A percentile compares a stretch with the other conserved stretches of the same genome.
Conservation (phyloP, 192 early-diverging fungal species). For the Mortierella antarctica region DNA sequence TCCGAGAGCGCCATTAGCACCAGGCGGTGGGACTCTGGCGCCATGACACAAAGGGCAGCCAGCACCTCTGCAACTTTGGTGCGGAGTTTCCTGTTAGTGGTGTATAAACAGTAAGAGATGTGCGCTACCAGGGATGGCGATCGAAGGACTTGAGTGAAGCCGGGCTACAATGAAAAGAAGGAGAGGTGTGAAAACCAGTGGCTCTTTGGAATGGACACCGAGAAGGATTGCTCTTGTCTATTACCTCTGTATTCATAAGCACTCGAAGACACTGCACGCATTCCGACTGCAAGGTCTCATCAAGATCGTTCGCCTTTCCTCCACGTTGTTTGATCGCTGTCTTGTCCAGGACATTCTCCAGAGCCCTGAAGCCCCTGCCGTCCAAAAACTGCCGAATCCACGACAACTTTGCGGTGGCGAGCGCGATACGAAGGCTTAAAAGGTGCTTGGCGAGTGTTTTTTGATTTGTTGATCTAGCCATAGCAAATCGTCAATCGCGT, state of each 20-base stretch:
- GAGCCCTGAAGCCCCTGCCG: constrained; percentile 56
- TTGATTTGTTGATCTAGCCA: constrained; percentile 45
- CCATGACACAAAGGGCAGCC: constrained; percentile 58
- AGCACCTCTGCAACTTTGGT: constrained; percentile 60
- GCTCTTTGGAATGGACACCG: neutral
- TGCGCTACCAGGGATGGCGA: constrained; percentile 47
- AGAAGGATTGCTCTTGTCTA: too few species aligned
- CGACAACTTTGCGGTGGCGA: constrained; percentile 57
- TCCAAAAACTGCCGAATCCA: constrained; percentile 65
- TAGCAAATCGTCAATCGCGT: neutral
- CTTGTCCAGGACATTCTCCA: constrained; percentile 62
- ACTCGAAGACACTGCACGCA: constrained; percentile 64
- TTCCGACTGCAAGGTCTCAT: constrained; percentile 59
- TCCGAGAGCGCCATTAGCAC: constrained; percentile 61
- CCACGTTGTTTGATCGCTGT: constrained; percentile 53
- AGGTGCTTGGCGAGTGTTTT: constrained; percentile 58
- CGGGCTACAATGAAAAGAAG: constrained; percentile 46
- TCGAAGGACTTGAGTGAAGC: constrained; percentile 55
- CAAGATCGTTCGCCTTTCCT: constrained; percentile 49
- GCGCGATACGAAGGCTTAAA: constrained; percentile 49
- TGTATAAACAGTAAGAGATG: constrained; percentile 52
- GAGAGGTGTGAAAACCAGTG: neutral
- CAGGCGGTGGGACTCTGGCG: constrained; percentile 53
- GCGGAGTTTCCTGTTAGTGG: constrained; percentile 56
- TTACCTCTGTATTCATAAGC: constrained; percentile 64